Evolutionary conservation across 1,284 basidiomycete species (phyloP), one percentile per base, ranked within the genome.

Genomic region (Pascua guehoae): DNA sequence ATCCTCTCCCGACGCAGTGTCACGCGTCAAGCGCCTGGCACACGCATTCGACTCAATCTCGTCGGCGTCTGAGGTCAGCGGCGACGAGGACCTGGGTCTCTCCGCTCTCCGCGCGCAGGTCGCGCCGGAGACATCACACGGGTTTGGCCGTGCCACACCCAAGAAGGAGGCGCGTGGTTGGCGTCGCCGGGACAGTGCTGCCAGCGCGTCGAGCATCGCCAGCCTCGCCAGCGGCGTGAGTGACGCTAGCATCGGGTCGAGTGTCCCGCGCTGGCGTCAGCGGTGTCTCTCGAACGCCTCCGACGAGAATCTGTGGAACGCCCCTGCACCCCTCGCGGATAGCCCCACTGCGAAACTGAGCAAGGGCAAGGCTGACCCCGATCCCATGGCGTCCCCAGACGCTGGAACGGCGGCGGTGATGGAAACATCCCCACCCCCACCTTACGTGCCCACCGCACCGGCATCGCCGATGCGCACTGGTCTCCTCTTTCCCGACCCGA

Each of bases 1-100:
- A 32, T 32, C 3, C 24, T 42, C 43, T 41, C 18, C 46, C 9
- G 60, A 64, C 10, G 58, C 53, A 10, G 53, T 69, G 37, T 66
- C 62, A 9, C 69, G 73, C 9, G 73, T 75, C 5, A 63, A 52
- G 41, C 66, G 69, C 7, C 68, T 75, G 56, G 70, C 68, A 5
- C 64, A 68, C 41, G 67, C 65, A 0, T 67, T 69, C 41, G 73
- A 75, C 52, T 60, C 57, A n/a, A 60, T 64, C 41, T 61, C 63
- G 37, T 67, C 64, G 4, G 66, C 66, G 0, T 67, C 64, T 2
- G 70, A 69, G 47, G 50, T 66, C 2, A 64, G 63, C 56, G 63
- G 56, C 14, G 64, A 66, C 15, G 64, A 66, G 18, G 62, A 46
- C 15, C 52, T 36, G 5, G 39, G 44, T 0, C 53, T 61, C 5